phyloP scores from a whole-genome alignment of 306 rosid genomes.

The Cucurbita argyrosperma region DNA sequence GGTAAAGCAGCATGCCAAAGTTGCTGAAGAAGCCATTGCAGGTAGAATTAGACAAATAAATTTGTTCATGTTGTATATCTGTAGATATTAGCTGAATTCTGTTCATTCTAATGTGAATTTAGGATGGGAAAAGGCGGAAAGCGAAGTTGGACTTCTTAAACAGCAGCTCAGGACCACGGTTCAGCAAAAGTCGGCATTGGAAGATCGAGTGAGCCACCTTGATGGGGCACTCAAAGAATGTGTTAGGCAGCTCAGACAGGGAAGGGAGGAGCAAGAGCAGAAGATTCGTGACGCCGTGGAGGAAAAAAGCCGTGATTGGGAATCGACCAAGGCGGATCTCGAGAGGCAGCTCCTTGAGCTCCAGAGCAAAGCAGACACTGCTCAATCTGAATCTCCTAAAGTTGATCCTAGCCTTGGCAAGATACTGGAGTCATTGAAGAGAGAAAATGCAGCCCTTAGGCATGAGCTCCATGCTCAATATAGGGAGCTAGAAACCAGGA shows the following conservation, averaged over 20 bases:
- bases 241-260: slow-evolving; percentile 86
- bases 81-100: background rate
- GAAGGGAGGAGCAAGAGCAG: slow-evolving; percentile 76
- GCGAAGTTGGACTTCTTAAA: slow-evolving; percentile 54
- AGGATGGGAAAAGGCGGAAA: slow-evolving; percentile 99
- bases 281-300: slow-evolving; percentile 43
- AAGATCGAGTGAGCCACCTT: slow-evolving; percentile 68
- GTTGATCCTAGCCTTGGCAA: slow-evolving; percentile 33
- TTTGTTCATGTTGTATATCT: background rate
- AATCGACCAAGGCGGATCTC: slow-evolving; percentile 51
- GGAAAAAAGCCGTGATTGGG: slow-evolving; percentile 47
- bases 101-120: background rate
- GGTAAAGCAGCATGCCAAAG: slow-evolving; percentile 90
- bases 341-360: slow-evolving; percentile 54
- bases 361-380: slow-evolving; percentile 36
- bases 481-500: slow-evolving; percentile 65
- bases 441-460: slow-evolving; percentile 58
- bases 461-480: slow-evolving; percentile 45
- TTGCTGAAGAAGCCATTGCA: slow-evolving; percentile 98
- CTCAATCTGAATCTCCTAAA: slow-evolving; percentile 22
- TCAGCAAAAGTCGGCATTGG: slow-evolving; percentile 47
- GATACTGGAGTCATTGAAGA: slow-evolving; percentile 48
- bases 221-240: slow-evolving; percentile 96
- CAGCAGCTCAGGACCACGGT: slow-evolving; percentile 50
- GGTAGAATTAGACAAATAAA: slow-evolving; percentile 27